Evolutionary conservation across 768 basidiomycete genomes (phyloP), one percentile per base, ranked within the genome.

Genomic region (Tricholoma matsutake): DNA sequence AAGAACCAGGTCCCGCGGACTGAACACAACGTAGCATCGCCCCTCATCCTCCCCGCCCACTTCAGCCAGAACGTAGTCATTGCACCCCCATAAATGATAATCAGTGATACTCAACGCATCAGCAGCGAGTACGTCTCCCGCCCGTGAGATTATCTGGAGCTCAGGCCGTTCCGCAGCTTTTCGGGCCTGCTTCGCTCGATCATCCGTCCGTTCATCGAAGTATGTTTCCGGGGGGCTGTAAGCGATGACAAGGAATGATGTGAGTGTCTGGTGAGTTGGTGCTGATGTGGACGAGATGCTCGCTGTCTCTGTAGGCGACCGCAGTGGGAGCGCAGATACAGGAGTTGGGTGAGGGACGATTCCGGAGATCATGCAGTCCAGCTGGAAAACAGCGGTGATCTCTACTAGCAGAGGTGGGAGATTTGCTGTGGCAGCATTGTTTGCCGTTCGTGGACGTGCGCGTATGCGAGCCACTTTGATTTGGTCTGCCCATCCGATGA

Each of bases 351-450:
- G 92, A 5, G 92, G 90, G 2, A 89, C 84, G 59, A 99, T 86
- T 20, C 96, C 96, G 1, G 95, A 85, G 41, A 98, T 85, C 93
- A 97, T 96, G 71, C 92, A 94, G 72, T 98, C 97, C 51, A 98
- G 79, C 69, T 94, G 89, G 74, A 98, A 94, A 41, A 92, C 88
- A 2, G 91, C 91, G 0, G 92, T 94, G 64, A 98, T 90, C 68
- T 98, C 96, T 56, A 93, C 92, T 39, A 86, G 73, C 59, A 88
- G 81, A 8, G 87, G 86, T 0, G 87, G 81, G 8, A 80, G 73
- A 61, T 80, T 82, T 1, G 81, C 75, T 0, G 79, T 70, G 2
- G 79, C 69, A 4, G 81, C 72, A n/a, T 79, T 74, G 29, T 73
- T 69, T 16, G 76, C 72, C 0, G 78, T 73, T 14, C 81, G 79